Base-by-base conservation (phyloP, 2,329 filamentous ascomycete species). In the Ceratocystis eucalypticola region DNA sequence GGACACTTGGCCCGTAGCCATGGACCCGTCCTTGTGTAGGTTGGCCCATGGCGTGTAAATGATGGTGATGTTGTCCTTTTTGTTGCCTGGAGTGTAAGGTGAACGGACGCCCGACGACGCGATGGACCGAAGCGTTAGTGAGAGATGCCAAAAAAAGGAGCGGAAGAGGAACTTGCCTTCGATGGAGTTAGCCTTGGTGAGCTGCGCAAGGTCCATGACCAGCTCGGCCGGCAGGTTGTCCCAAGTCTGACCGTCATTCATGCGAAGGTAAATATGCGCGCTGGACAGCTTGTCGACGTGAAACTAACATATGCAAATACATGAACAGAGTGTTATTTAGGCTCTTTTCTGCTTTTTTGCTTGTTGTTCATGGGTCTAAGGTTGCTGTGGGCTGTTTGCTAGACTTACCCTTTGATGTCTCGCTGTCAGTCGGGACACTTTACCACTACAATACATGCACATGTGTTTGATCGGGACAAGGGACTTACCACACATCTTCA, bases 21-120 rank as follows among this genome's bases (percentile, higher is more conserved):
- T 99, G 75, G 88, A 90, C 37, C 92, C 93, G 73, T 95, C 91
- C 74, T 99, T 99, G 74, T 90, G 88, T 44, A 99, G 82, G 75
- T 99, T 99, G 57, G 89, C 88, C 91, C 94, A 97, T 5, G 94
- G 94, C 3, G 94, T 99, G 78, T 99, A 99, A 73, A 99, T 95
- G 73, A 99, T 76, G 17, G 91, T 96, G 72, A 99, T 80, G 76
- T 97, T 97, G 76, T 97, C 93, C 76, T 96, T 97, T 77, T 99
- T 99, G 80, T 99, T 99, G 70, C 94, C 89, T 92, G 68, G 12
- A 1, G 20, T 20, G 59, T n/a, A 37, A 5, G 0, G 12, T 0
- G 12, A 66, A n/a, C 12, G 68, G 59, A 12, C 53, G 48, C 22
- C 20, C 28, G 30, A 53, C n/a, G n/a, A 22, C 17, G 48, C 48